These are phyloP conservation scores for Peronosclerospora sorghi DNA, from an alignment of 352 stramenopile species.

Conservation along the genomic window DNA sequence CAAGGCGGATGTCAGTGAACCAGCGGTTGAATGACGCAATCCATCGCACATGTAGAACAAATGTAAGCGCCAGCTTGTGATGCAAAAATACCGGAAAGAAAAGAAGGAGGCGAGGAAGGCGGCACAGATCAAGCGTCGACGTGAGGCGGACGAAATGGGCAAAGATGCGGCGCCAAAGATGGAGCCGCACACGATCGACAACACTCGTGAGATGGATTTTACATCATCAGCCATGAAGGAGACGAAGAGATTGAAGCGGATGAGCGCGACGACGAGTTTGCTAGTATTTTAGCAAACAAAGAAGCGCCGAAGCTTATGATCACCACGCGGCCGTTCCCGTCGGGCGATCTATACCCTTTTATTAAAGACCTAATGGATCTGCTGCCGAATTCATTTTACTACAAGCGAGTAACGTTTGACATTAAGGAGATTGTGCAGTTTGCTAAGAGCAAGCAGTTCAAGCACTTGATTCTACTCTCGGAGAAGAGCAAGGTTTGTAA, in stretches of 20 bases:
- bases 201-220: constrained; percentile 92
- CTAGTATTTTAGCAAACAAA: constrained; percentile 92
- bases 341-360: constrained; percentile 93
- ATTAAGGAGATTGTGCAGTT: constrained; percentile 93
- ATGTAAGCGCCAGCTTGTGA: constrained; percentile 85
- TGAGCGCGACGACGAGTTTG: constrained; percentile 98
- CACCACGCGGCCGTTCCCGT: constrained; percentile 94
- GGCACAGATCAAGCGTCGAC: constrained; percentile 62
- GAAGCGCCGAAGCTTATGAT: constrained; percentile 97
- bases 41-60: constrained; percentile 90
- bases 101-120: constrained; percentile 89
- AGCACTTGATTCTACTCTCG: constrained; percentile 95
- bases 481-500: constrained; percentile 95
- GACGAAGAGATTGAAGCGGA: constrained; percentile 96
- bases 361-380: constrained; percentile 95
- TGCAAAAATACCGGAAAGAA: constrained; percentile 88
- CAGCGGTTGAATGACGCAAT: constrained; percentile 30
- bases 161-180: constrained; percentile 75
- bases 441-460: constrained; percentile 95
- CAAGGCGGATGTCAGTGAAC: constrained; percentile 7
- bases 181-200: constrained; percentile 94
- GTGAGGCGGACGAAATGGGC: constrained; percentile 81
- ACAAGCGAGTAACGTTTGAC: constrained; percentile 89
- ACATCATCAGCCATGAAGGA: constrained; percentile 88
- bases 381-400: constrained; percentile 98